These are phyloP conservation scores for Theobroma grandiflorum DNA, from an alignment of 441 rosid species.

Conservation along the genomic window DNA sequence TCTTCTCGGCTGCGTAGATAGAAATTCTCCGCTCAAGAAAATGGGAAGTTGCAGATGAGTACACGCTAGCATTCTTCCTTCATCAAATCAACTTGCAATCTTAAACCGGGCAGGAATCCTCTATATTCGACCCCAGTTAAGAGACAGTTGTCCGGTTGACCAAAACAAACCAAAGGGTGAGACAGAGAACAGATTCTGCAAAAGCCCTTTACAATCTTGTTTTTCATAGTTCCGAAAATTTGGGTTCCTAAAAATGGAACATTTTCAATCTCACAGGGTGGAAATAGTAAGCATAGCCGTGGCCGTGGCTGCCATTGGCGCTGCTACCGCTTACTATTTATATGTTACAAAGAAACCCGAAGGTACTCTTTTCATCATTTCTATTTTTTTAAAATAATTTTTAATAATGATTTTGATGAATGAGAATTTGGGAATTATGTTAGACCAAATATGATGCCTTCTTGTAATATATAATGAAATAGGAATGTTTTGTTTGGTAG, in stretches of 20 bases:
- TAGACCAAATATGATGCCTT: neutral
- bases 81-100: neutral
- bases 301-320: constrained; percentile 66
- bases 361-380: constrained; percentile 28
- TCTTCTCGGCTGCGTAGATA: neutral
- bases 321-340: constrained; percentile 64
- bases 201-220: neutral
- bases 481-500: neutral
- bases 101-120: neutral
- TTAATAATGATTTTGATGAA: neutral
- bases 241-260: constrained; percentile 38
- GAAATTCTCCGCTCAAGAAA: neutral
- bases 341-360: constrained; percentile 51
- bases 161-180: neutral
- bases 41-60: neutral
- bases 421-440: neutral
- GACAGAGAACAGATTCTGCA: neutral
- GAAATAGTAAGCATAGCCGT: constrained; percentile 58
- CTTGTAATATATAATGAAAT: neutral
- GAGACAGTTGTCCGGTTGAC: neutral
- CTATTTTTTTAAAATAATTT: too few relatives aligned
- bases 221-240: neutral
- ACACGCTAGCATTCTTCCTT: neutral
- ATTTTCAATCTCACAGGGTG: constrained; percentile 47
- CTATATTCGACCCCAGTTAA: neutral